Evolutionary conservation across 148 eudicot species (phyloP).

Genomic region (Silene uniflora): DNA sequence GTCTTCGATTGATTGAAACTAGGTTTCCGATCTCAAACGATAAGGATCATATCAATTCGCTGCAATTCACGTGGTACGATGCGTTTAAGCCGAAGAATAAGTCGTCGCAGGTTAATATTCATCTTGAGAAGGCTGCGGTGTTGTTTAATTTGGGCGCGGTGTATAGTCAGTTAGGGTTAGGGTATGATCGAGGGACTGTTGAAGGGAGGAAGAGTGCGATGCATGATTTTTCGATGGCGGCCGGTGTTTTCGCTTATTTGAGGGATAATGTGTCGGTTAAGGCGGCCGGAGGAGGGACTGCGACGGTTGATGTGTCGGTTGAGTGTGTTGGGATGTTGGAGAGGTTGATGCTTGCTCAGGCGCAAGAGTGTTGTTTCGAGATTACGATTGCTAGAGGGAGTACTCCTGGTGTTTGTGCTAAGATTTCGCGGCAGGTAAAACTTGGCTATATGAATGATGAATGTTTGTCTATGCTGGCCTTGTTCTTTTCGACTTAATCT

Average conservation of each 20-base stretch:
- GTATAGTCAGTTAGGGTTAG: conserved; percentile 72
- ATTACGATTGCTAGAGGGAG: conserved; percentile 77
- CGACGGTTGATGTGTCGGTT: conserved; percentile 69
- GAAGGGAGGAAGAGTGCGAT: conserved; percentile 82
- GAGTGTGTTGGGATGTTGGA: conserved; percentile 98
- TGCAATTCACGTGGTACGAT: conserved; percentile 78
- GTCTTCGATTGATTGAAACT: conserved; percentile 70
- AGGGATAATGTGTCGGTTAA: conserved; percentile 74
- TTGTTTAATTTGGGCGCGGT: conserved; percentile 92
- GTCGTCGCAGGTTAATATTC: conserved; percentile 68
- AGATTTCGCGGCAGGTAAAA: conserved; percentile 80
- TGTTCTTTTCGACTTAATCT: too few species aligned
- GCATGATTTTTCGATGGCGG: conserved; percentile 61
- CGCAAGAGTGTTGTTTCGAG: conserved; percentile 93
- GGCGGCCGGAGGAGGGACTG: conserved; percentile 61
- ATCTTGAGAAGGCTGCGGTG: conserved; percentile 89
- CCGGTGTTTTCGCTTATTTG: conserved; percentile 78
- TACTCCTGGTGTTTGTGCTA: conserved; percentile 82
- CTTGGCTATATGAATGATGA: too few species aligned
- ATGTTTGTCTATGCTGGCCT: too few species aligned
- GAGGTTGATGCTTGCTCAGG: conserved; percentile 95
- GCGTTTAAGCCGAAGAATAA: conserved; percentile 73
- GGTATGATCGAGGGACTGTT: conserved; percentile 53
- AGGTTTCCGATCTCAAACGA: conserved; percentile 85
- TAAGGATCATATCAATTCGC: conserved; percentile 64